Percentiles rank a stretch among this genome's conserved stretches.
These are phyloP conservation scores for Coemansia sp. DNA, from an alignment of 192 early-diverging fungal genomes.

Conservation along the genomic window DNA sequence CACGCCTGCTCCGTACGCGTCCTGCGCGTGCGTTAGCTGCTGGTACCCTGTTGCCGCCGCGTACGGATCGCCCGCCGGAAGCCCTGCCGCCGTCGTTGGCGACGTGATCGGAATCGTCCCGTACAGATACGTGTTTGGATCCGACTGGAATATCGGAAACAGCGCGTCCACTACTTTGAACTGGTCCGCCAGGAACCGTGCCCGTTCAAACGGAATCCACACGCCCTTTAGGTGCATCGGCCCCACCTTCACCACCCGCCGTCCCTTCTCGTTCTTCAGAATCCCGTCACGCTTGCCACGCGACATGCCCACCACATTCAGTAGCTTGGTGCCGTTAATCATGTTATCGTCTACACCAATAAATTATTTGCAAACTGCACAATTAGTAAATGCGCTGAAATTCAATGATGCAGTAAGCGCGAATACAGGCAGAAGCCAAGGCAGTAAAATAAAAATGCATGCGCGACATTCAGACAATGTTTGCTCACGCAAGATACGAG, in stretches of 20 bases:
- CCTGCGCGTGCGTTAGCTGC: constrained; percentile 47
- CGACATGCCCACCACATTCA: constrained; percentile 86
- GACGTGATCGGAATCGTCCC: constrained; percentile 52
- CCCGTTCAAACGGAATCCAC: constrained; percentile 74
- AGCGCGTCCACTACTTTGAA: constrained; percentile 72
- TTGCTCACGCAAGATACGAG: background rate
- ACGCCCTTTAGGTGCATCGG: constrained; percentile 87
- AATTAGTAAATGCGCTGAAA: constrained; percentile 14
- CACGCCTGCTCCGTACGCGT: constrained; percentile 32
- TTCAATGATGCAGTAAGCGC: constrained; percentile 11
- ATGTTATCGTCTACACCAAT: constrained; percentile 71
- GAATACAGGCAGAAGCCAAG: constrained; percentile 13
- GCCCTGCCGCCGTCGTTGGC: constrained; percentile 46
- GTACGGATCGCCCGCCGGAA: constrained; percentile 37
- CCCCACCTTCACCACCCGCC: constrained; percentile 82
- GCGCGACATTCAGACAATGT: background rate
- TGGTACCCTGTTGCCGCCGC: constrained; percentile 39
- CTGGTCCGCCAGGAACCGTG: constrained; percentile 65
- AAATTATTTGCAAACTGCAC: background rate
- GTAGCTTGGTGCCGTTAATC: constrained; percentile 84
- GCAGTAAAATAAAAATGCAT: constrained; percentile 3
- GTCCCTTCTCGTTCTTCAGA: constrained; percentile 83
- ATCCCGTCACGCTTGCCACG: constrained; percentile 84
- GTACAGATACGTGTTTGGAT: constrained; percentile 68
- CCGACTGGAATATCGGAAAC: constrained; percentile 74